Base-by-base conservation (phyloP, 768 basidiomycete species). In the Mycena filopes region DNA sequence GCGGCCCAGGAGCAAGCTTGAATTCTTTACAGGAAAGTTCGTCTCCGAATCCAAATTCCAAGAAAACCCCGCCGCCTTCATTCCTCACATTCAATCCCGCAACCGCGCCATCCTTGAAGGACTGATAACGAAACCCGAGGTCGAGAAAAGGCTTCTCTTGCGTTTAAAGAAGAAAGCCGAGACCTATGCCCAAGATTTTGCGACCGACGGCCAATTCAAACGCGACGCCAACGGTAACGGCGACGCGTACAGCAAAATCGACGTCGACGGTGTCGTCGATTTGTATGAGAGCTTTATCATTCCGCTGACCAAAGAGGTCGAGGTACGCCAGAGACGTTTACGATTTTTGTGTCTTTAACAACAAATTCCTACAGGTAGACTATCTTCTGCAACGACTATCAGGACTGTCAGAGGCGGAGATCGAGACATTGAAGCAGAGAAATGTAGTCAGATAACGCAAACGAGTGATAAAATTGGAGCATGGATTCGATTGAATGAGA, bases 11-110 rank as follows among this genome's bases (percentile, higher is more conserved):
- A n/a, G 26, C 21, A 29, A 9, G 15, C 13, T 41, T 18, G 46
- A 46, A 36, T 4, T 9, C 13, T 40, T 45, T 23, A 8, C 57
- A 99, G 97, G 98, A 61, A 99, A 98, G 84, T 99, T 99, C 76
- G 98, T 99, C 7, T 95, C 96, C 6, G 98, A 99, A 79, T 93
- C 94, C 28, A 99, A 99, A 76, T 99, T 99, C 82, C 75, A 84
- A n/a, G 85, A 88, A 31, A 82, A 93, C 65, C 97, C 98, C 21
- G 82, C 90, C 38, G 88, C 89, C 12, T 99, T 98, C 78, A 86
- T 99, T 60, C 96, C 96, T 0, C 95, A 96, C 78, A 99, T 99
- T 72, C 85, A 85, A 40, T 85, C 84, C 3, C 89, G 90, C 11
- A 92, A 99, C 76, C 87, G 88, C 20, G 78, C 86, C 42, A 92